Base-by-base conservation (phyloP, 331 rosid species). In the Quercus phellos region DNA sequence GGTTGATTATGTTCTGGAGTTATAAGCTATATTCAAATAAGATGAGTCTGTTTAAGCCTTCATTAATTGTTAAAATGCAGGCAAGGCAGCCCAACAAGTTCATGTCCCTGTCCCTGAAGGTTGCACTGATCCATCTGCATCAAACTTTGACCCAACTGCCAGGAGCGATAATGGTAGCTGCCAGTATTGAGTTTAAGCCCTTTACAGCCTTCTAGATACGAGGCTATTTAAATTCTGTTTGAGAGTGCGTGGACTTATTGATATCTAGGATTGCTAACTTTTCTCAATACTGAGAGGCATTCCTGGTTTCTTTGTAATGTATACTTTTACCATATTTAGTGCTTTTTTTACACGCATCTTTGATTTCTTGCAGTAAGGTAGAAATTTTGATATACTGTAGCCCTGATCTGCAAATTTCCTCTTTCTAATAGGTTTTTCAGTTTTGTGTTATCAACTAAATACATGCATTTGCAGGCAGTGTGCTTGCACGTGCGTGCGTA, bases 71-170 rank as follows among this genome's bases (percentile, higher is more conserved):
- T 70, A 26, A 19, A 19, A 43, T 68, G 74, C 83, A 85, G 85
- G 88, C 32, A 60, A 85, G 74, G 83, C 85, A 13, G 85, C 85
- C 53, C 85, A 85, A 18, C 85, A 85, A 75, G 63, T 81, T 71
- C 69, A 63, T 1, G 68, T 85, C 10, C 83, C 88, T 12, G 83
- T 81, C 51, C 83, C 88, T 19, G 88, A 85, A 78, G 88, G 88
- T 34, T 85, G 85, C 34, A 78, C 81, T 11, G 88, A 85, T 67
- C 81, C 68, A 26, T 53, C 75, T 43, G 88, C 88, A 6, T 3
- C 55, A 61, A 85, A 81, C 85, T 81, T 55, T 27, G 83, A 85
- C 67, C 88, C 88, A 66, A 75, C 83, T 24, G 88, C 88, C 4
- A 78, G 83, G 70, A 81, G 85, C 27, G 88, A 85, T 19, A 51